These are phyloP conservation scores for Annulohypoxylon bovei DNA, from an alignment of 495 filamentous ascomycete species.

Conservation along the genomic window DNA sequence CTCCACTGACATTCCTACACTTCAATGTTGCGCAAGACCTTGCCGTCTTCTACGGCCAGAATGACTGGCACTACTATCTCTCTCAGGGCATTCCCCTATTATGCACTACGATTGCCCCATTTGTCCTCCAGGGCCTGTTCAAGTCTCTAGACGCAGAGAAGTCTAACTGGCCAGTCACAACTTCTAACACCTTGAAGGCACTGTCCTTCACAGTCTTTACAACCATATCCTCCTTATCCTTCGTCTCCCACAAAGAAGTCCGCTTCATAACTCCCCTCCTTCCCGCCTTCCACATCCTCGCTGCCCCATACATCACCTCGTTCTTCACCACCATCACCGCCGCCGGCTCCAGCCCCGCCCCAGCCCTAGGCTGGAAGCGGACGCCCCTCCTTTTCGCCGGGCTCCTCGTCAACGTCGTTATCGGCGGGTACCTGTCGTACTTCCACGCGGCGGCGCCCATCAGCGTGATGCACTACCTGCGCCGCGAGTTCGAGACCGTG, in stretches of 20 bases:
- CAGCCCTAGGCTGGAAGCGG: slow-evolving; percentile 50
- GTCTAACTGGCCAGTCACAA: slow-evolving; percentile 45
- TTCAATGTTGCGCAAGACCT: slow-evolving; percentile 91
- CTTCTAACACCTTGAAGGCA: slow-evolving; percentile 61
- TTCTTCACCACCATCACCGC: slow-evolving; percentile 65
- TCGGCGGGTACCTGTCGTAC: slow-evolving; percentile 77
- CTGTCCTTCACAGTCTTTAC: slow-evolving; percentile 68
- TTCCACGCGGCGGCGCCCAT: slow-evolving; percentile 83
- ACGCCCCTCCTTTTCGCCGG: slow-evolving; percentile 66
- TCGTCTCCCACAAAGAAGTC: slow-evolving; percentile 96
- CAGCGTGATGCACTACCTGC: slow-evolving; percentile 76
- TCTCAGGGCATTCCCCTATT: slow-evolving; percentile 89
- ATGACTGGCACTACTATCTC: slow-evolving; percentile 92
- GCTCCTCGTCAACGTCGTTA: slow-evolving; percentile 71
- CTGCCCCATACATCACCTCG: slow-evolving; percentile 69
- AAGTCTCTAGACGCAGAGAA: slow-evolving; percentile 49
- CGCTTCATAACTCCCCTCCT: slow-evolving; percentile 96
- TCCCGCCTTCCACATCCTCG: slow-evolving; percentile 82
- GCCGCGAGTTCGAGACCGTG: slow-evolving; percentile 70
- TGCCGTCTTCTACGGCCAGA: slow-evolving; percentile 91
- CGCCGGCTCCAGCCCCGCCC: slow-evolving; percentile 31
- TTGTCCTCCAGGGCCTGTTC: slow-evolving; percentile 73
- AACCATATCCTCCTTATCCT: slow-evolving; percentile 71
- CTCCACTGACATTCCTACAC: slow-evolving; percentile 86
- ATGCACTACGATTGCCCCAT: slow-evolving; percentile 84